Percentiles rank a stretch among this genome's conserved stretches.
Conservation (phyloP, 2,329 filamentous ascomycete genomes). For the Xylariaceae sp. region DNA sequence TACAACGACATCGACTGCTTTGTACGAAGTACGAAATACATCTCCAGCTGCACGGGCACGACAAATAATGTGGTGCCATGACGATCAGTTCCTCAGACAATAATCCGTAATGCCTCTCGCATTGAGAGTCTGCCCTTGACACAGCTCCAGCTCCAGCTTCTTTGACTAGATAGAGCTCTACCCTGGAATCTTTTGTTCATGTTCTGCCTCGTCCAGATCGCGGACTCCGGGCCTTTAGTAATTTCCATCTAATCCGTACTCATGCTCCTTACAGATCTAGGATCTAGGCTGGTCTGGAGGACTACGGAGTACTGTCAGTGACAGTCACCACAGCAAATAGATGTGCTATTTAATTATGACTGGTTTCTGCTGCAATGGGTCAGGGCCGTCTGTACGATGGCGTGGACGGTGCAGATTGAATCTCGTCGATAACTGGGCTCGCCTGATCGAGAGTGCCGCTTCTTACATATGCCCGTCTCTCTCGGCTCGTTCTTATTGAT, state of each 20-base stretch:
- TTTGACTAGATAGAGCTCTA: background rate
- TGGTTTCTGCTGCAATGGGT: background rate
- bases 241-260: background rate
- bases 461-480: background rate
- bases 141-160: background rate
- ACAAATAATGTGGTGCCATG: background rate
- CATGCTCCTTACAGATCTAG: too few relatives aligned
- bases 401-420: background rate
- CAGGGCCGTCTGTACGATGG: too few relatives aligned
- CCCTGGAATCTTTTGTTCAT: background rate
- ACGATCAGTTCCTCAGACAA: background rate
- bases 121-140: background rate
- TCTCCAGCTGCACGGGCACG: background rate
- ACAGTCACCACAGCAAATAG: background rate
- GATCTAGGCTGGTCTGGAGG: too few relatives aligned
- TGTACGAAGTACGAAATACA: background rate
- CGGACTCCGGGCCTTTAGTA: background rate
- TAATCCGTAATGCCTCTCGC: background rate
- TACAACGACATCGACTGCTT: background rate
- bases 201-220: background rate
- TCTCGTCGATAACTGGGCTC: background rate
- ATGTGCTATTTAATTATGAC: background rate
- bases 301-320: too few relatives aligned
- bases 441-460: background rate
- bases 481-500: background rate